Base-by-base conservation (phyloP, 1,284 basidiomycete species). In the Malassezia obtusa region DNA sequence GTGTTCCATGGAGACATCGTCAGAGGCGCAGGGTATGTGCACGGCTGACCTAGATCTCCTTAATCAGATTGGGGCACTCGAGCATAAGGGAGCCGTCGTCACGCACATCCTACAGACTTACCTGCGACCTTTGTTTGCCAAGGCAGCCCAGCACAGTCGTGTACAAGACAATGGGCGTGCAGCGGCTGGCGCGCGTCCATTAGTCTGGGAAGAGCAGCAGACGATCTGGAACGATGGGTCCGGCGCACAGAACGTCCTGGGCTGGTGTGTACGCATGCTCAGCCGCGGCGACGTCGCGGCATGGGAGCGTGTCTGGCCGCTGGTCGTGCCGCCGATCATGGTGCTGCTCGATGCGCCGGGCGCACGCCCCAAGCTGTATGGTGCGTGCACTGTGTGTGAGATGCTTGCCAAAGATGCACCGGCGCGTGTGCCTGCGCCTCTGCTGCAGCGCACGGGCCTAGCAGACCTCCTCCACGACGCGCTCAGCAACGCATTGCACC, bases 401-500 rank as follows among this genome's bases (percentile, higher is more conserved):
- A 35, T 47, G 37, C 17, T 49, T 3, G 21, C 14, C 3, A 26
- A n/a, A 14, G 11, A 19, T n/a, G 37, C 25, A 12, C 9, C 7
- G 11, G 33, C 37, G 11, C 19, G 35, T 19, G 41, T 43, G 6
- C 53, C 53, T 19, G 26, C 33, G 5, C 12, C 35, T n/a, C 38
- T 56, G 15, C 33, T 56, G 31, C 22, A 32, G 12, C 53, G 48
- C 17, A 50, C 53, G 10, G 53, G 53, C 14, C n/a, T 56, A 7
- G 49, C 25, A 8, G 15, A 24, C 19, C 30, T 56, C 30, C 45
- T 56, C 8, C 26, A 37, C 14, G 48, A 50, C 1, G 41, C 53
- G 4, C 39, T 56, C 12, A 12, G 33, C n/a, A 44, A 25, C 11
- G 44, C 33, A 21, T 15, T 56, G 28, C 39, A 49, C 9, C 26